Base-by-base conservation (phyloP, 23 red algal genomes). In the Gracilariopsis chorda region DNA sequence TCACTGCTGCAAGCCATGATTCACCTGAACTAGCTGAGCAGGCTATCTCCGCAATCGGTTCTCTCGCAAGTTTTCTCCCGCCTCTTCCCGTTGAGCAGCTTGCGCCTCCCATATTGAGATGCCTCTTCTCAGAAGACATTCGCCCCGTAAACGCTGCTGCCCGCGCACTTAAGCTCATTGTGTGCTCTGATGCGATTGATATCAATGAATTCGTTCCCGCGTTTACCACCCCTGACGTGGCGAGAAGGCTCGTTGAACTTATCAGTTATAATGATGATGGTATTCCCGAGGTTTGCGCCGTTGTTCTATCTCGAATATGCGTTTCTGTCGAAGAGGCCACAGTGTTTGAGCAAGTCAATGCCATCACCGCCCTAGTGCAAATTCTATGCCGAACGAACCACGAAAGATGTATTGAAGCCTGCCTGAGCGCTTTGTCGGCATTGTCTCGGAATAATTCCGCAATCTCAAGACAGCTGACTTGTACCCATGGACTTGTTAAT, bases 231-330 rank as follows among this genome's bases (percentile, higher is more conserved):
- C 51, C 30, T 2, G 20, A 52, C 12, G 86, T 78, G 60, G 56
- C 88, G 0, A 48, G 41, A 28, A 34, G 88, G 7, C 56, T 91
- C 13, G 88, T 91, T 35, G 30, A 43, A 7, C 51, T 91, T 16
- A 29, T 89, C 20, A 37, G 39, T 20, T 43, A 36, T 36, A 35
- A 53, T 52, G 68, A 91, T 52, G 74, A 72, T 34, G 74, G 74
- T 82, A 39, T 80, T 56, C 74, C 88, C 14, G 77, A 80, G 48
- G 74, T 73, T 12, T 80, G 74, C 37, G 88, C 88, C 23, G 88
- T 82, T 53, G 72, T 80, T 63, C 6, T 91, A 11, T 46, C 62
- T 72, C 55, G 77, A 16, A 69, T 49, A 32, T 24, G n/a, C 25
- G 12, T 53, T 8, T 61, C 57, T 61, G 58, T 16, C 30, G 33